Percentiles rank a stretch among this genome's conserved stretches.
These are phyloP conservation scores for Yarrowia porcina DNA, from an alignment of 805 yeast genomes.

Conservation along the genomic window DNA sequence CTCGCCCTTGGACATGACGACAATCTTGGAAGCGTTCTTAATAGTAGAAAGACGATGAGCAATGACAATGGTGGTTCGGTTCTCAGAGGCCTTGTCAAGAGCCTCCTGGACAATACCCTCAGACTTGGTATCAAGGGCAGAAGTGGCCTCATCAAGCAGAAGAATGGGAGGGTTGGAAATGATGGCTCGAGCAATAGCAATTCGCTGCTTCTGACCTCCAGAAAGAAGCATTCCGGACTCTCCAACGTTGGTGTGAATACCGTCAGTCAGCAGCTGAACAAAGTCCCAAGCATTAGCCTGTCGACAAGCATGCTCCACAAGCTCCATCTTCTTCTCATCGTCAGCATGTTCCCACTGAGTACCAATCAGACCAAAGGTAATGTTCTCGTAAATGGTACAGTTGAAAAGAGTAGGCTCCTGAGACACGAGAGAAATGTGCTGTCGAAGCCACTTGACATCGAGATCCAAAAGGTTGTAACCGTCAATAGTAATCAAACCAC, in stretches of 20 bases:
- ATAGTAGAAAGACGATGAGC: slow-evolving; percentile 59
- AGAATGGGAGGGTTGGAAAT: slow-evolving; percentile 59
- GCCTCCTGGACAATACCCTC: slow-evolving; percentile 45
- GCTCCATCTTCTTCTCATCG: slow-evolving; percentile 40
- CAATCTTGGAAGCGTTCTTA: slow-evolving; percentile 52
- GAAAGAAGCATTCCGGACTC: slow-evolving; percentile 57
- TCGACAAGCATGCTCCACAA: slow-evolving; percentile 40
- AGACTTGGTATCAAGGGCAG: slow-evolving; percentile 52
- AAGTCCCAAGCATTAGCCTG: slow-evolving; percentile 44
- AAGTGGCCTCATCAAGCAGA: slow-evolving; percentile 64
- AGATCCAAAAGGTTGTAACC: slow-evolving; percentile 76
- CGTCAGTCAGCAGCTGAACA: slow-evolving; percentile 66
- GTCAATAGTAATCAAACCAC: slow-evolving; percentile 74
- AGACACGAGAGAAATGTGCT: slow-evolving; percentile 81
- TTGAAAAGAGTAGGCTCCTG: slow-evolving; percentile 95
- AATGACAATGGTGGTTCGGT: slow-evolving; percentile 52
- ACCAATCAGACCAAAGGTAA: slow-evolving; percentile 78
- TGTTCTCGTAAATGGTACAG: slow-evolving; percentile 81
- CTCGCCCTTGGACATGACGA: slow-evolving; percentile 50
- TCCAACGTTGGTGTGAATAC: slow-evolving; percentile 69
- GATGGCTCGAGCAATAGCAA: slow-evolving; percentile 68
- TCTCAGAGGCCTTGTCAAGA: slow-evolving; percentile 38
- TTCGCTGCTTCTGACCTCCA: slow-evolving; percentile 72
- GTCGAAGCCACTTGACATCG: slow-evolving; percentile 71
- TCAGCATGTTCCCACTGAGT: slow-evolving; percentile 51